Evolutionary conservation across 768 basidiomycete species (phyloP).

Genomic region (Suillus hirtellus): DNA sequence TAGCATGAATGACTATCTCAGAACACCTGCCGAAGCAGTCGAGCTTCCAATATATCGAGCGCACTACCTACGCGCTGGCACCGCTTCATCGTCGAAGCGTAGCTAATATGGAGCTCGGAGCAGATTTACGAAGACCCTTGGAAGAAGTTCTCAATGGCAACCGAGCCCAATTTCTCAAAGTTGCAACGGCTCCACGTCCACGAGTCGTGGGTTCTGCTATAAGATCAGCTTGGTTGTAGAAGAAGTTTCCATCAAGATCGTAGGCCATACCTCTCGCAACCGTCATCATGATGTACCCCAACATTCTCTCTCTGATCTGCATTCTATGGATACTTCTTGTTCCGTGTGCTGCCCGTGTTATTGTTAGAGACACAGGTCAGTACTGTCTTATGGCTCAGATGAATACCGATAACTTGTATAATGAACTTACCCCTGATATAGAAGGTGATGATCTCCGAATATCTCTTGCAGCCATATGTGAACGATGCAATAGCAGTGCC

Average conservation of each 20-base stretch:
- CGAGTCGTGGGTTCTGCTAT: neutral
- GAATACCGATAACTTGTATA: neutral
- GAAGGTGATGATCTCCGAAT: neutral
- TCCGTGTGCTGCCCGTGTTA: neutral
- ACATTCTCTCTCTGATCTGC: neutral
- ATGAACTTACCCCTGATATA: constrained; percentile 3
- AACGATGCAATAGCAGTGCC: neutral
- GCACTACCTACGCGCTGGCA: neutral
- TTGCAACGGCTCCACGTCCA: neutral
- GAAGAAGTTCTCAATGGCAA: neutral
- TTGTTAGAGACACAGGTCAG: constrained; percentile 6
- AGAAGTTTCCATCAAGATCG: neutral
- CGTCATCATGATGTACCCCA: neutral
- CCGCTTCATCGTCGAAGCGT: neutral
- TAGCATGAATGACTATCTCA: neutral
- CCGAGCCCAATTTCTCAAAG: constrained; percentile 4
- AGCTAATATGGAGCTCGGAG: constrained; percentile 4
- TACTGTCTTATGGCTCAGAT: neutral
- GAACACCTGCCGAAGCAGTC: neutral
- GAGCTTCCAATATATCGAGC: neutral
- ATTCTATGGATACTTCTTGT: neutral
- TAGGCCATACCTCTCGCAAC: constrained; percentile 4
- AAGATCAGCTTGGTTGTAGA: neutral
- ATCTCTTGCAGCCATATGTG: neutral
- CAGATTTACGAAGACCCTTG: constrained; percentile 1